Percentiles rank a stretch among this genome's conserved stretches.
Conservation (phyloP, 148 eudicot genomes). For the Chenopodium berlandieri region DNA sequence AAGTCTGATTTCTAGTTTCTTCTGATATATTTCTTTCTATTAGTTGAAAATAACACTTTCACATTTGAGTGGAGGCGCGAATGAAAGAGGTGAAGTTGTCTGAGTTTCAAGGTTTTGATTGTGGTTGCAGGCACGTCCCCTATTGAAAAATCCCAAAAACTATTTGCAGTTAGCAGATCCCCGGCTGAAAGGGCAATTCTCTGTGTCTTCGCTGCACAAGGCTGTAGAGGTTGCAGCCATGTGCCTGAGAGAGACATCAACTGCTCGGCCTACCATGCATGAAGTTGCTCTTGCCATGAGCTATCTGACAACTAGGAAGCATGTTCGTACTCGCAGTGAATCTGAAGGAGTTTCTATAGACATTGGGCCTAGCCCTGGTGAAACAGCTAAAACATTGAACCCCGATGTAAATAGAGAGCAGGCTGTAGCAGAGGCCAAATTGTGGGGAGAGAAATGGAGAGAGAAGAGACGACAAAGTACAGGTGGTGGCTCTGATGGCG, state of each 20-base stretch:
- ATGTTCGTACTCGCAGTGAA: conserved; percentile 15
- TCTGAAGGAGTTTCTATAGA: conserved; percentile 13
- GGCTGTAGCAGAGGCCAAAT: conserved; percentile 78
- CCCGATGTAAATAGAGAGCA: conserved; percentile 42
- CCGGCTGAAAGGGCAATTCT: conserved; percentile 47
- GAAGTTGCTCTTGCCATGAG: conserved; percentile 58
- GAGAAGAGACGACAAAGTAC: conserved; percentile 41
- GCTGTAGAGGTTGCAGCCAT: conserved; percentile 57
- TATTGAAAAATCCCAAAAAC: conserved; percentile 38
- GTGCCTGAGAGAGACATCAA: conserved; percentile 55
- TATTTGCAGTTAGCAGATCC: conserved; percentile 55
- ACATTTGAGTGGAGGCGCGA: neutral
- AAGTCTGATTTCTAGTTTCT: neutral
- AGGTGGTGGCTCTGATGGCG: conserved; percentile 24
- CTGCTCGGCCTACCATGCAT: conserved; percentile 47
- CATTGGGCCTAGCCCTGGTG: neutral
- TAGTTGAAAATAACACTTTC: neutral
- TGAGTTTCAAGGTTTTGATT: neutral
- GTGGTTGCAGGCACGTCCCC: conserved; percentile 49
- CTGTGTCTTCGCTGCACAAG: conserved; percentile 33
- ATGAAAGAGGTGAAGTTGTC: too few species aligned
- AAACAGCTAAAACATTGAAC: conserved; percentile 16
- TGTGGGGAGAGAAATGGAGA: conserved; percentile 75
- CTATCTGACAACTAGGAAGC: conserved; percentile 40
- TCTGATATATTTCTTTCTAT: neutral